Evolutionary conservation across 106 monocot genomes (phyloP).

Genomic region (Dendrobium nobile): DNA sequence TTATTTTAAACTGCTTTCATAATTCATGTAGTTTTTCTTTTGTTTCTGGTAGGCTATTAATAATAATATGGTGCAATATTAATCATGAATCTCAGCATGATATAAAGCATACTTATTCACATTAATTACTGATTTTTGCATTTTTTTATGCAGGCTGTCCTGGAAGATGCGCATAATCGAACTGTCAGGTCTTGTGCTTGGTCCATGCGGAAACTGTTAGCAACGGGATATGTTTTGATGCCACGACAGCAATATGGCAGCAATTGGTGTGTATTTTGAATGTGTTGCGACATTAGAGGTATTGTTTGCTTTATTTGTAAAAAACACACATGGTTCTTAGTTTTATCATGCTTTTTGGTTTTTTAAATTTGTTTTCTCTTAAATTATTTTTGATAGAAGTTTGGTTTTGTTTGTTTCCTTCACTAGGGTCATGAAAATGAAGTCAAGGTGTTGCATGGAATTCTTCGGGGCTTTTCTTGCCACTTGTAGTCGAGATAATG

Average conservation of each 20-base stretch:
- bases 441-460: conserved; percentile 95
- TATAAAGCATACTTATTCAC: background rate
- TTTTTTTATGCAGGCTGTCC: conserved; percentile 44
- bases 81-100: background rate
- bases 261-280: conserved; percentile 57
- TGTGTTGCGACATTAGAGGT: conserved; percentile 88
- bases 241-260: conserved; percentile 89
- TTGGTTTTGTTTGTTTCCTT: background rate
- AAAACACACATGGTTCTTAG: background rate
- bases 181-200: conserved; percentile 93
- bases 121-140: background rate
- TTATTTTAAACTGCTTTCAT: too few species aligned
- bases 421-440: conserved; percentile 98
- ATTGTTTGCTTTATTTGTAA: background rate
- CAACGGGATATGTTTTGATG: conserved; percentile 92
- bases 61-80: background rate
- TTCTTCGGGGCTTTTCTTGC: conserved; percentile 77
- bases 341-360: background rate
- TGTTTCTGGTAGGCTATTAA: too few species aligned
- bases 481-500: conserved; percentile 89
- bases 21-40: too few species aligned
- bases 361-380: background rate
- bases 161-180: conserved; percentile 80
- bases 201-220: conserved; percentile 74
- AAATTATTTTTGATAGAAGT: background rate